phyloP scores from a whole-genome alignment of 768 basidiomycete species.

The Boletellus sp. region DNA sequence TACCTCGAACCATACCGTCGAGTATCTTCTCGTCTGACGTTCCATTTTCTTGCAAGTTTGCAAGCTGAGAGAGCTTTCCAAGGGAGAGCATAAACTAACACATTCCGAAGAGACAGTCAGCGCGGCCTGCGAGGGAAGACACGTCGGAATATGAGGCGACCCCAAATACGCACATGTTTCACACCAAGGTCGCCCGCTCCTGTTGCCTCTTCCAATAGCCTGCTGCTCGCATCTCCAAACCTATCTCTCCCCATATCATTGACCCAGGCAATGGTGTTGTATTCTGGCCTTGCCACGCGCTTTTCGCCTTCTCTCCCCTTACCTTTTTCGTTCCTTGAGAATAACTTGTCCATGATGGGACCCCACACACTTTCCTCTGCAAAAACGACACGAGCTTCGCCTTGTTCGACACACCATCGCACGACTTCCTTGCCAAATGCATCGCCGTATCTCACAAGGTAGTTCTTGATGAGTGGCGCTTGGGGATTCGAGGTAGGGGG shows the following conservation, averaged over 20 bases:
- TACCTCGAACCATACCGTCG: slow-evolving; percentile 43
- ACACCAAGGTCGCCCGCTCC: slow-evolving; percentile 55
- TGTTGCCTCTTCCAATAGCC: slow-evolving; percentile 61
- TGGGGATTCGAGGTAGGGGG: slow-evolving; percentile 65
- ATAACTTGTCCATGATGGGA: slow-evolving; percentile 68
- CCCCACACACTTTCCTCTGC: slow-evolving; percentile 64
- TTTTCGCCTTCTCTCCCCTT: slow-evolving; percentile 29
- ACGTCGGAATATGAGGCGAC: not conserved
- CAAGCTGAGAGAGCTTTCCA: slow-evolving; percentile 81
- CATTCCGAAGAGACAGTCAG: slow-evolving; percentile 4
- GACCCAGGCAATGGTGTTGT: slow-evolving; percentile 71
- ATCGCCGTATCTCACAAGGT: slow-evolving; percentile 75
- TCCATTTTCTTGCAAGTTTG: slow-evolving; percentile 47
- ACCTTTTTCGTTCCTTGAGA: slow-evolving; percentile 34
- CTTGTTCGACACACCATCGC: slow-evolving; percentile 89
- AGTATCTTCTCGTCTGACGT: slow-evolving; percentile 48
- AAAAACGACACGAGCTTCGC: slow-evolving; percentile 79
- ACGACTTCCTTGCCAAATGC: slow-evolving; percentile 89
- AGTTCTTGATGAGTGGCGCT: slow-evolving; percentile 56
- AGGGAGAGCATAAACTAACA: slow-evolving; percentile 84
- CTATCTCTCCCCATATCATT: slow-evolving; percentile 73
- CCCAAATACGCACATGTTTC: slow-evolving; percentile 62
- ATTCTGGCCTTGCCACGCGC: slow-evolving; percentile 45
- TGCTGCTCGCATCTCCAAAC: slow-evolving; percentile 60
- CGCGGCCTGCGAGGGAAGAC: not conserved